Conservation (phyloP, 176 grass and related monocot species). For the Ensete ventricosum region DNA sequence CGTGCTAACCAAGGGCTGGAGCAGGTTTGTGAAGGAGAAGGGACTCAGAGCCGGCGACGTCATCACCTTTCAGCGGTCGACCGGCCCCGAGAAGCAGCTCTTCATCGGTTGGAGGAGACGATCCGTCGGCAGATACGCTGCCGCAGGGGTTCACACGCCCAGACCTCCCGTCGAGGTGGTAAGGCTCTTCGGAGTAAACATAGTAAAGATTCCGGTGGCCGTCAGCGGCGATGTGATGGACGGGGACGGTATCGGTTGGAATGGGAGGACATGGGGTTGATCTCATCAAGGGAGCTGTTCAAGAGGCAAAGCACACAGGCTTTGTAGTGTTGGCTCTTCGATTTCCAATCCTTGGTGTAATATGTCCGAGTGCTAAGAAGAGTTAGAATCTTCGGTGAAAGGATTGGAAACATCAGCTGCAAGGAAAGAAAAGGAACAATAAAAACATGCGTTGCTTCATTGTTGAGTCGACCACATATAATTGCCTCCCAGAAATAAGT, state of each 20-base stretch:
- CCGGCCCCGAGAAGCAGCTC: not conserved
- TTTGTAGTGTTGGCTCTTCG: no score
- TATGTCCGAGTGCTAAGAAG: no score
- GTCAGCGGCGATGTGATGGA: not conserved
- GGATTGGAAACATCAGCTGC: no score
- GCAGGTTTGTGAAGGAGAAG: slow-evolving; percentile 17
- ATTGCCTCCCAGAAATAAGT: no score
- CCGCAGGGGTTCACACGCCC: not conserved
- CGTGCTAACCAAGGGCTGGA: slow-evolving; percentile 24
- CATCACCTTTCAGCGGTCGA: not conserved
- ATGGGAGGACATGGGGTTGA: not conserved
- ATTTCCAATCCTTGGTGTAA: no score
- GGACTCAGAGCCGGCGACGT: not conserved
- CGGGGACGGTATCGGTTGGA: not conserved
- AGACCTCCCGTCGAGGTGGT: not conserved
- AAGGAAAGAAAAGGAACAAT: no score
- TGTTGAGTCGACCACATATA: no score
- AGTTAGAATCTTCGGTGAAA: no score
- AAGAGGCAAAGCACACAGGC: no score
- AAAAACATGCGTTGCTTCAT: no score
- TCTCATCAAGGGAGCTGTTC: no score
- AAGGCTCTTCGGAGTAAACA: slow-evolving; percentile 2
- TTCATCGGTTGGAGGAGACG: not conserved
- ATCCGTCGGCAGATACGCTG: not conserved
- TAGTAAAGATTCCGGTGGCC: not conserved